A percentile compares a stretch with the other conserved stretches of the same genome.
Evolutionary conservation across 2,329 filamentous ascomycete species (phyloP).

Genomic region (Capronia epimyces): DNA sequence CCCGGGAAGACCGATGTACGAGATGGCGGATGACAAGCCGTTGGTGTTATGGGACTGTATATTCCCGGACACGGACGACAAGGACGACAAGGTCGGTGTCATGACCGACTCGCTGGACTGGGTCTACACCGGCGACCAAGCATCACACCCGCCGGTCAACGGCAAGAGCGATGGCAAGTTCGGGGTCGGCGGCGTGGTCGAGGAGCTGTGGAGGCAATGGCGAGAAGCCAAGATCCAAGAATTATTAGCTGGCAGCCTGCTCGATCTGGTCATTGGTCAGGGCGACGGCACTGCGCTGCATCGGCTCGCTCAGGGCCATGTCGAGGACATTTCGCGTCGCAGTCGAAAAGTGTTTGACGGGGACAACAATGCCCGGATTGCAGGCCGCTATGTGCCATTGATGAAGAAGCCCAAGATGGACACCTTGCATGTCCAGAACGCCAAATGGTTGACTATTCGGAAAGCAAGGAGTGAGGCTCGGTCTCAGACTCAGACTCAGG

Average conservation of each 20-base stretch:
- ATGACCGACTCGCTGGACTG: not conserved
- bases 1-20: conserved; percentile 75
- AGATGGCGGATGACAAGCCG: conserved; percentile 84
- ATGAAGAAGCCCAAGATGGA: conserved; percentile 54
- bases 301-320: conserved; percentile 21
- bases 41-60: conserved; percentile 95
- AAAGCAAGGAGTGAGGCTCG: conserved; percentile 36
- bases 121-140: conserved; percentile 46
- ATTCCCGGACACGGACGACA: conserved; percentile 58
- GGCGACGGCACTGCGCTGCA: conserved; percentile 34
- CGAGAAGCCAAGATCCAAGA: conserved; percentile 83
- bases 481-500: not conserved
- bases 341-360: conserved; percentile 56
- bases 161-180: conserved; percentile 55
- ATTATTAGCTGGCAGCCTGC: conserved; percentile 66
- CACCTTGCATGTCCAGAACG: conserved; percentile 57
- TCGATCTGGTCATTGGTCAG: conserved; percentile 55
- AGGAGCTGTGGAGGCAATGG: conserved; percentile 78
- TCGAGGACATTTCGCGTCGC: conserved; percentile 30
- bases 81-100: conserved; percentile 52
- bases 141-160: conserved; percentile 35
- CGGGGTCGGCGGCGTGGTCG: conserved; percentile 61
- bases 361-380: conserved; percentile 48
- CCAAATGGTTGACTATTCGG: conserved; percentile 51
- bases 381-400: conserved; percentile 55